Conservation (phyloP, 164 flowering plant genomes). For the Vitis cinerea region DNA sequence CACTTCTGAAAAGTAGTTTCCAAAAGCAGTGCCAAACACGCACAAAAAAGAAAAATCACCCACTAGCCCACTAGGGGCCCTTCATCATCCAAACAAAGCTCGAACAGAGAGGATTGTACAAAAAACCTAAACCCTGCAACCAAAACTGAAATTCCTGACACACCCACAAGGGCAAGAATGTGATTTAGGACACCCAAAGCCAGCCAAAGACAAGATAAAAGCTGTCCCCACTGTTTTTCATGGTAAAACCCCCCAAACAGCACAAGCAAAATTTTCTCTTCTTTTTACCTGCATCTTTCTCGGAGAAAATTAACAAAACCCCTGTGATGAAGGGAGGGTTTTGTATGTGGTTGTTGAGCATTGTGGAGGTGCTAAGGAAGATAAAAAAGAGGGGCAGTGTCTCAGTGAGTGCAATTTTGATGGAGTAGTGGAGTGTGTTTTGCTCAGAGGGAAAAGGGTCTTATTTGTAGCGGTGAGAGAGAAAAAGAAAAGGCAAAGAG, state of each 20-base stretch:
- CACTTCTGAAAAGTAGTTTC: too few relatives aligned
- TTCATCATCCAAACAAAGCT: too few relatives aligned
- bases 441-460: background rate
- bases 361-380: constrained; percentile 19
- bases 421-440: background rate
- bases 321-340: constrained; percentile 9
- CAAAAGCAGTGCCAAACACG: too few relatives aligned
- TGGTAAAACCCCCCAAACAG: constrained; percentile 2
- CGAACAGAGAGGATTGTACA: too few relatives aligned
- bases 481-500: constrained; percentile 3
- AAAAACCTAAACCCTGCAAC: background rate
- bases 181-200: background rate
- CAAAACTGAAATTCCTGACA: background rate
- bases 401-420: constrained; percentile 11
- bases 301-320: too few relatives aligned
- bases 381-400: constrained; percentile 10
- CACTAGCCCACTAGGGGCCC: too few relatives aligned
- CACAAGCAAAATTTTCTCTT: background rate
- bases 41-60: too few relatives aligned
- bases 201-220: constrained; percentile 11
- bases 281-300: too few relatives aligned
- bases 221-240: constrained; percentile 22
- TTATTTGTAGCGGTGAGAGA: background rate
- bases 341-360: constrained; percentile 18
- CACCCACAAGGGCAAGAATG: constrained; percentile 3